Evolutionary conservation across 352 stramenopile genomes (phyloP).

Genomic region (Pythium coloratum): DNA sequence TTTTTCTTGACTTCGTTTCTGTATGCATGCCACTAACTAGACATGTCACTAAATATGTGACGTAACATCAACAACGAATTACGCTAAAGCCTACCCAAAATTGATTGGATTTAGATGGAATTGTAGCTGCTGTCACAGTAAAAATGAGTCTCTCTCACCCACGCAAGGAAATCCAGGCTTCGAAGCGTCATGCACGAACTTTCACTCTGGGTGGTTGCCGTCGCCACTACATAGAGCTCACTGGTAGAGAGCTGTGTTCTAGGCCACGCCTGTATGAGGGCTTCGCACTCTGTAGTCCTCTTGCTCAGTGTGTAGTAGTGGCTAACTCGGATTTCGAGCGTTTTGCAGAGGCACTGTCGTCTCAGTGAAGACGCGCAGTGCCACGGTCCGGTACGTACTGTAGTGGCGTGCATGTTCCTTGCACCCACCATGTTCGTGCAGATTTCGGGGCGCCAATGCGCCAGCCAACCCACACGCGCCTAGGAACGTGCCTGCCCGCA

Average conservation of each 20-base stretch:
- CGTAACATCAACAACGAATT: not conserved
- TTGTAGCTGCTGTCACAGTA: too few relatives aligned
- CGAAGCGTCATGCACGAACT: too few relatives aligned
- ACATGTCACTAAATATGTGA: not conserved
- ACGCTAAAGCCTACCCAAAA: too few relatives aligned
- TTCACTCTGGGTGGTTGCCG: too few relatives aligned
- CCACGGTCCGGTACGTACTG: too few relatives aligned
- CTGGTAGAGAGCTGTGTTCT: too few relatives aligned
- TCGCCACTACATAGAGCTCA: too few relatives aligned
- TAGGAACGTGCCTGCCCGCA: conserved; percentile 26
- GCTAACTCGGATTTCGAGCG: not conserved
- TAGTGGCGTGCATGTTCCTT: not conserved
- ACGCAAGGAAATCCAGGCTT: too few relatives aligned
- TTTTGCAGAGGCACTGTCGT: not conserved
- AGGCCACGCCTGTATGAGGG: too few relatives aligned
- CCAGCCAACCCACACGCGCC: conserved; percentile 10
- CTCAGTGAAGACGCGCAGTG: not conserved
- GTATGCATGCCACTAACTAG: not conserved
- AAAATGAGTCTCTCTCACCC: too few relatives aligned
- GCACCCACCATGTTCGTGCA: not conserved
- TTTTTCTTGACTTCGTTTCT: not conserved
- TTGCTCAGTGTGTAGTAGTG: not conserved
- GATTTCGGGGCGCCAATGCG: not conserved
- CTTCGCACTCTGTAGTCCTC: too few relatives aligned
- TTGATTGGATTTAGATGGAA: too few relatives aligned